These are phyloP conservation scores for Candida ipomoeae DNA, from an alignment of 805 yeast species.

Conservation along the genomic window DNA sequence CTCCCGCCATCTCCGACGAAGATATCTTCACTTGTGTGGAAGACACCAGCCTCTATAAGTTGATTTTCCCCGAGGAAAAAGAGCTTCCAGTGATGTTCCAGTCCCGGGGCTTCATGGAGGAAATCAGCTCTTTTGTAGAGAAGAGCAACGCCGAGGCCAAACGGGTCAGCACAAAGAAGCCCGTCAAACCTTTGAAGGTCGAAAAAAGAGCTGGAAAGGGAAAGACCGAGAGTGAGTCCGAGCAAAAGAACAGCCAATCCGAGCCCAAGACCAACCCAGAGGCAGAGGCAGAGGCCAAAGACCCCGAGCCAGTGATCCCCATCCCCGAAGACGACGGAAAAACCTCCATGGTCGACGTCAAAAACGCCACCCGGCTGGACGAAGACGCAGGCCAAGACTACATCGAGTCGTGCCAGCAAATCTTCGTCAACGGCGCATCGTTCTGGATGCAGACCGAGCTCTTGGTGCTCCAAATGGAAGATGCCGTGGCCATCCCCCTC, in stretches of 20 bases:
- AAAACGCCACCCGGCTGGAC: background rate
- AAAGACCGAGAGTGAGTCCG: too few relatives aligned
- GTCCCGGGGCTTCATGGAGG: background rate
- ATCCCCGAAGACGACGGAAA: background rate
- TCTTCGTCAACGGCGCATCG: background rate
- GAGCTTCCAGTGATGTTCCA: background rate
- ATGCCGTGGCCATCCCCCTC: background rate
- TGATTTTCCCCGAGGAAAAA: constrained; percentile 2
- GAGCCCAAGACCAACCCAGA: too few relatives aligned
- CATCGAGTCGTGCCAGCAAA: constrained; percentile 5
- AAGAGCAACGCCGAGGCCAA: background rate
- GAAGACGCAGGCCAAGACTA: background rate
- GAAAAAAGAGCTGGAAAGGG: too few relatives aligned
- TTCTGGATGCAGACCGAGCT: constrained; percentile 8
- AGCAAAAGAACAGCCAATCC: too few relatives aligned
- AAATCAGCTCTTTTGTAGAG: background rate
- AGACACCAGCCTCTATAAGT: background rate
- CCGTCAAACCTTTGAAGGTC: too few relatives aligned
- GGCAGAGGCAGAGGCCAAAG: too few relatives aligned
- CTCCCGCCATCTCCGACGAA: background rate
- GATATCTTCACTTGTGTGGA: background rate
- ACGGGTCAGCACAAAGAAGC: background rate
- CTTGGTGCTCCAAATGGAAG: constrained; percentile 4
- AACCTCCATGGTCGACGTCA: background rate
- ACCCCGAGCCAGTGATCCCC: background rate